phyloP scores from a whole-genome alignment of 176 grass and related monocot genomes.

The Lolium rigidum region DNA sequence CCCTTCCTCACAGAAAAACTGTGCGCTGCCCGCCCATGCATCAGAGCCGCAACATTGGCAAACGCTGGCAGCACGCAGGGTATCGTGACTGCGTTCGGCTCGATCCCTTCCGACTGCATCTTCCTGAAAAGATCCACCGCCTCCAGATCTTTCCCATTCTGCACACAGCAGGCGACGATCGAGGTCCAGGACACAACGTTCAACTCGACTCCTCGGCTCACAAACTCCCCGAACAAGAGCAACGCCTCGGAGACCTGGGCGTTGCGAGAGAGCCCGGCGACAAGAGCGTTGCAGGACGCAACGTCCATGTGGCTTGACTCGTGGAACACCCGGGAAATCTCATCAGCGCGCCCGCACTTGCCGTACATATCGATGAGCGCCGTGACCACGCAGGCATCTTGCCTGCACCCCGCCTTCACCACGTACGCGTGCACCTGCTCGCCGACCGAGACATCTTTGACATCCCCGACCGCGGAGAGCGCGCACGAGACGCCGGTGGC shows the following conservation, averaged over 20 bases:
- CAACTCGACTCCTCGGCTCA: constrained; percentile 43
- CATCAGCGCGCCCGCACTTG: constrained; percentile 46
- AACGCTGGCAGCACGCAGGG: constrained; percentile 77
- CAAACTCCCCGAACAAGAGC: constrained; percentile 54
- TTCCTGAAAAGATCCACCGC: constrained; percentile 70
- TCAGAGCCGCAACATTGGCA: constrained; percentile 71
- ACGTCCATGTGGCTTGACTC: constrained; percentile 51
- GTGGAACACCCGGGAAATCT: constrained; percentile 58
- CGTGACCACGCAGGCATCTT: constrained; percentile 47
- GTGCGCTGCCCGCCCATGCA: constrained; percentile 64
- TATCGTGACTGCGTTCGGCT: constrained; percentile 74
- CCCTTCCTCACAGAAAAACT: constrained; percentile 63
- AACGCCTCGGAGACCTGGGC: constrained; percentile 50
- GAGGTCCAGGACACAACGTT: constrained; percentile 86
- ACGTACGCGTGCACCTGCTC: constrained; percentile 61
- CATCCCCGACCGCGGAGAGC: constrained; percentile 53
- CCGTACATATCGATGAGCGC: constrained; percentile 69
- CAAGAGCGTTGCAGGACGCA: constrained; percentile 63
- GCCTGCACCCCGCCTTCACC: constrained; percentile 49
- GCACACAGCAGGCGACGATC: constrained; percentile 69
- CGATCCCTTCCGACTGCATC: constrained; percentile 65
- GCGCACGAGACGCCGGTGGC: constrained; percentile 49
- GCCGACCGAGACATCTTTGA: constrained; percentile 31
- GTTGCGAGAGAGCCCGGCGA: constrained; percentile 69
- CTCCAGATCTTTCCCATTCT: constrained; percentile 71